phyloP scores from a whole-genome alignment of 108 stramenopile species.

The Fragilariopsis cylindrus region DNA sequence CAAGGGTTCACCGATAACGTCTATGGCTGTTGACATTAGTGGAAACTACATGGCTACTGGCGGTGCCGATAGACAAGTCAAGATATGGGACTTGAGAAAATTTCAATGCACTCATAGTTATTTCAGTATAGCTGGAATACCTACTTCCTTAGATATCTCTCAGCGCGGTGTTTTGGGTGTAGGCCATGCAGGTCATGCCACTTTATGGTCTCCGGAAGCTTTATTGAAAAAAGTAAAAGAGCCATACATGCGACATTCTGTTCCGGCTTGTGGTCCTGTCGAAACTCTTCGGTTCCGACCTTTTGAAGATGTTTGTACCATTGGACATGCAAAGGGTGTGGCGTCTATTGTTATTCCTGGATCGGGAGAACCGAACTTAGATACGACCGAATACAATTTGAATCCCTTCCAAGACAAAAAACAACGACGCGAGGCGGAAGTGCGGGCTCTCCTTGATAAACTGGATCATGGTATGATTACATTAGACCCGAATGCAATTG shows the following conservation, averaged over 20 bases:
- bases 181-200: constrained; percentile 81
- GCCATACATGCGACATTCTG: constrained; percentile 91
- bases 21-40: constrained; percentile 78
- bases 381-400: constrained; percentile 87
- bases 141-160: constrained; percentile 83
- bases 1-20: constrained; percentile 76
- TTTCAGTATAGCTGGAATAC: constrained; percentile 59
- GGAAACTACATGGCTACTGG: constrained; percentile 92
- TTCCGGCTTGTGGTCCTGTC: constrained; percentile 63
- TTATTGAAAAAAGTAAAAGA: constrained; percentile 63
- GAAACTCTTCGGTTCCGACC: constrained; percentile 91
- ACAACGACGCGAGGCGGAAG: constrained; percentile 95
- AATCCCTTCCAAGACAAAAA: constrained; percentile 92
- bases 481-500: constrained; percentile 90
- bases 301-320: constrained; percentile 95
- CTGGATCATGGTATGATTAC: constrained; percentile 94
- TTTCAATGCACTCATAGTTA: constrained; percentile 70
- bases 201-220: constrained; percentile 90
- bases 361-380: constrained; percentile 94
- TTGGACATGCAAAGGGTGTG: constrained; percentile 92
- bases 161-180: constrained; percentile 92
- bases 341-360: constrained; percentile 95
- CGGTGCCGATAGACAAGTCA: constrained; percentile 79
- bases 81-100: constrained; percentile 96
- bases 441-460: constrained; percentile 94